Evolutionary conservation across 2,329 filamentous ascomycete genomes (phyloP), one percentile per base, ranked within the genome.

Genomic region (Raffaelea albimanens): DNA sequence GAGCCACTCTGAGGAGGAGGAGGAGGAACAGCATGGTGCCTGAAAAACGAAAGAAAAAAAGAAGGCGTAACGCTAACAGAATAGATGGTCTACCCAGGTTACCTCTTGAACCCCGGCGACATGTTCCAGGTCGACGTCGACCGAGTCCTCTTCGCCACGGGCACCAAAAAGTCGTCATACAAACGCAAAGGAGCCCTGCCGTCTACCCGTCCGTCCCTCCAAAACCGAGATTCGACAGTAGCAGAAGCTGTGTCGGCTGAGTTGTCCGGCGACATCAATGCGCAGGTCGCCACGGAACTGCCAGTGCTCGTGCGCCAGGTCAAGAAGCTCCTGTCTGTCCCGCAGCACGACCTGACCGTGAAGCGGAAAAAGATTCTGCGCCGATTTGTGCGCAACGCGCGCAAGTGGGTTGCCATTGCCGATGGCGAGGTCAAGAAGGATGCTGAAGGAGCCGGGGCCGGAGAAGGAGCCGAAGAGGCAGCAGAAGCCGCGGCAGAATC

Each of bases 91-190:
- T 87, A 93, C 61, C 90, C 93, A 9, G 85, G 88, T 47, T 98
- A 98, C 65, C 82, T 89, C 55, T 78, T 98, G 36, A 98, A 98
- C 65, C 94, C 93, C 3, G 93, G 93, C 56, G 93, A 98, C 64
- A 87, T 98, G 81, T 98, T 98, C 74, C 88, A 95, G 63, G 91
- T 98, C 58, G 85, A 96, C 19, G 76, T 86, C 33, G 87, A 95
- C 36, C 81, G 83, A 57, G 93, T 98, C 48, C 75, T 98, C 66
- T 90, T 78, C 59, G 91, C 87, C 31, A 95, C 90, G 1, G 93
- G 93, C 50, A 75, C 77, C 22, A 76, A 78, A 43, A 93, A 89
- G 66, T 65, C 73, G 52, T n/a, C n/a, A n/a, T n/a, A n/a, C n/a
- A n/a, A n/a, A n/a, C n/a, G n/a, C n/a, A n/a, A n/a, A n/a, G n/a